Evolutionary conservation across 179 eudicot genomes (phyloP).

Genomic region (Patellifolia procumbens): DNA sequence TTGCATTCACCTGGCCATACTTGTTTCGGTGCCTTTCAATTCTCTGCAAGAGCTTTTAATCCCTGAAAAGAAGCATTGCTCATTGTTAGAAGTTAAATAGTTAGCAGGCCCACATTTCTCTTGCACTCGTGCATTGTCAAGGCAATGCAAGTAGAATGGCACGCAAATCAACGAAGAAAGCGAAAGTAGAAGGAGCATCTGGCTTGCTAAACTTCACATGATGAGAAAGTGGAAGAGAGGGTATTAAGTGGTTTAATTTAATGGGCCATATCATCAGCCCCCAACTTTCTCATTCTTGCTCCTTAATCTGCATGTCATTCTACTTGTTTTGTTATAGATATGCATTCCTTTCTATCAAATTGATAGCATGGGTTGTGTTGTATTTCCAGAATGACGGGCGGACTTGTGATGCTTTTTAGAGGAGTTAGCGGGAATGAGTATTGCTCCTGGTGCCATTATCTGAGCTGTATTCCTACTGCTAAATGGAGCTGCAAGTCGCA

Average conservation of each 20-base stretch:
- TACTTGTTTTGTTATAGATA: too few species aligned
- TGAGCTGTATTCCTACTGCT: slow-evolving; percentile 78
- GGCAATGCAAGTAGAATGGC: too few species aligned
- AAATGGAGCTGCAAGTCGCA: slow-evolving; percentile 64
- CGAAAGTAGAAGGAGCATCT: background rate
- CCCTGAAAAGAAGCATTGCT: background rate
- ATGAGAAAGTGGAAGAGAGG: background rate
- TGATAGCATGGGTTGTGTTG: background rate
- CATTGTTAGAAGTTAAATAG: background rate
- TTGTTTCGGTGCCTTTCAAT: background rate
- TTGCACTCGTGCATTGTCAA: background rate
- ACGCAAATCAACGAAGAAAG: too few species aligned
- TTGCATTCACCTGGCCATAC: background rate
- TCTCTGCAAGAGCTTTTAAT: background rate
- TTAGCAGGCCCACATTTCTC: background rate
- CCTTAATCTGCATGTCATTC: background rate
- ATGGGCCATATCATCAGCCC: background rate
- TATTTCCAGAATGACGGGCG: slow-evolving; percentile 42
- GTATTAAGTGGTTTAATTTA: background rate
- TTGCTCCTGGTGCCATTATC: slow-evolving; percentile 92
- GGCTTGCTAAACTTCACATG: background rate
- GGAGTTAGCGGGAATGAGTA: slow-evolving; percentile 62
- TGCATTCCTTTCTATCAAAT: background rate
- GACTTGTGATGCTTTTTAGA: slow-evolving; percentile 42
- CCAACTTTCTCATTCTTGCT: background rate